A percentile compares a stretch with the other conserved stretches of the same genome.
phyloP scores from a whole-genome alignment of 208 protist species.

The Leishmania gerbilli region DNA sequence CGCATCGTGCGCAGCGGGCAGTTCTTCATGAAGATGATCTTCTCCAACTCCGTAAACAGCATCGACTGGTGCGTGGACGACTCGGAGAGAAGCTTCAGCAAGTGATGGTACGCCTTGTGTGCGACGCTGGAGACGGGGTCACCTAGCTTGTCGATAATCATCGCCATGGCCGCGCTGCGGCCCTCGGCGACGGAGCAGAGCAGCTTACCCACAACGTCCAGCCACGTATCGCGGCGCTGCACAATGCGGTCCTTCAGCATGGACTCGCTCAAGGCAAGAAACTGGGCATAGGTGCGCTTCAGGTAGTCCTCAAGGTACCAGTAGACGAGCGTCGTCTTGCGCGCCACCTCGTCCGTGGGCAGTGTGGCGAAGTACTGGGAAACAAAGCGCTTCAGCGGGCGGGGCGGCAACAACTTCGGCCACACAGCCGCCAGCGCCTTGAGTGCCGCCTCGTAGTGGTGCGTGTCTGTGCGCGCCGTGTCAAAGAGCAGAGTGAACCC shows the following conservation, averaged over 20 bases:
- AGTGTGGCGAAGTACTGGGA: conserved; percentile 92
- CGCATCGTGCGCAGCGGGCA: conserved; percentile 88
- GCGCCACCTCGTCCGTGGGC: conserved; percentile 56
- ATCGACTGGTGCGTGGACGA: conserved; percentile 84
- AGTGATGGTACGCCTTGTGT: conserved; percentile 88
- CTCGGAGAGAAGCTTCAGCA: conserved; percentile 82
- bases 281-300: conserved; percentile 90
- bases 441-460: conserved; percentile 91
- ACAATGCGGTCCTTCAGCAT: conserved; percentile 91
- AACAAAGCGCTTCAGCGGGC: conserved; percentile 87
- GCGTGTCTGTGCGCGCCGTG: conserved; percentile 85
- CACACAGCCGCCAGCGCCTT: conserved; percentile 89
- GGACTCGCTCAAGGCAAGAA: conserved; percentile 82
- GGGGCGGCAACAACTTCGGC: conserved; percentile 84
- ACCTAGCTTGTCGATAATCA: conserved; percentile 93
- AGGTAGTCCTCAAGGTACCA: conserved; percentile 93
- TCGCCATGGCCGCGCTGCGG: conserved; percentile 76
- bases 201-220: conserved; percentile 87
- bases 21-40: conserved; percentile 91
- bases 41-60: conserved; percentile 91
- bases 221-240: conserved; percentile 84
- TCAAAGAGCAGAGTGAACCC: conserved; percentile 91
- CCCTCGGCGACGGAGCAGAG: conserved; percentile 83
- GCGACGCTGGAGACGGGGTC: conserved; percentile 72
- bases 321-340: conserved; percentile 80